Conservation (phyloP, 2,329 filamentous ascomycete species). For the Aspergillus terreus region DNA sequence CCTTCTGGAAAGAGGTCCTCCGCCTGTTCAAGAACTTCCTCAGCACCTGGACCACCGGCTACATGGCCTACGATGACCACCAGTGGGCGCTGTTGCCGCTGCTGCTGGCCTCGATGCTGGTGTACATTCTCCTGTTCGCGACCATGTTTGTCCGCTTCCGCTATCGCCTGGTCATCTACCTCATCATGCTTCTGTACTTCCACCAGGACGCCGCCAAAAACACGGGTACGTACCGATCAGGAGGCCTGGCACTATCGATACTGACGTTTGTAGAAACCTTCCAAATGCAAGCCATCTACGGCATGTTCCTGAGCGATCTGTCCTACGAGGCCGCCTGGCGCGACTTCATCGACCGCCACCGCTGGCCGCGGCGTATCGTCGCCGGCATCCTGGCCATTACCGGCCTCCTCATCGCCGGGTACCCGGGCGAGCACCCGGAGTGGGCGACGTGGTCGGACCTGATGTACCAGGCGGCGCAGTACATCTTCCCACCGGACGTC, state of each 20-base stretch:
- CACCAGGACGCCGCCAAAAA: constrained; percentile 44
- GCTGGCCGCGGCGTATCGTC: constrained; percentile 36
- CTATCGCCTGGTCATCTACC: constrained; percentile 45
- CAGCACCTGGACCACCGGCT: constrained; percentile 49
- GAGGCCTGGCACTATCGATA: too few relatives aligned
- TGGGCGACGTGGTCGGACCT: constrained; percentile 48
- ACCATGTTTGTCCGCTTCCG: constrained; percentile 44
- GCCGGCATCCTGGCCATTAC: constrained; percentile 37
- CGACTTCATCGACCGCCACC: constrained; percentile 42
- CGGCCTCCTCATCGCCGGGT: constrained; percentile 49
- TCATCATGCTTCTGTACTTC: constrained; percentile 48
- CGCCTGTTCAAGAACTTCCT: constrained; percentile 46
- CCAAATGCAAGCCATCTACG: constrained; percentile 50
- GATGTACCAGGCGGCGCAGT: constrained; percentile 39
- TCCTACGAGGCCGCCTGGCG: constrained; percentile 46
- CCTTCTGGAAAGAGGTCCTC: constrained; percentile 44
- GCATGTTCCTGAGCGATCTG: constrained; percentile 51
- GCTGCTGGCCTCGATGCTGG: constrained; percentile 49
- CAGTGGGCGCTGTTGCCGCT: constrained; percentile 54
- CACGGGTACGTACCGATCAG: constrained; percentile 38
- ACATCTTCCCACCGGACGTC: constrained; percentile 45
- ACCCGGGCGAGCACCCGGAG: constrained; percentile 49
- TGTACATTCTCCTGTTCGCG: constrained; percentile 48
- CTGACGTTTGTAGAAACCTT: constrained; percentile 46
- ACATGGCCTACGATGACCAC: constrained; percentile 52